Conservation (phyloP, 129 eudicot species). For the Dittrichia graveolens region DNA sequence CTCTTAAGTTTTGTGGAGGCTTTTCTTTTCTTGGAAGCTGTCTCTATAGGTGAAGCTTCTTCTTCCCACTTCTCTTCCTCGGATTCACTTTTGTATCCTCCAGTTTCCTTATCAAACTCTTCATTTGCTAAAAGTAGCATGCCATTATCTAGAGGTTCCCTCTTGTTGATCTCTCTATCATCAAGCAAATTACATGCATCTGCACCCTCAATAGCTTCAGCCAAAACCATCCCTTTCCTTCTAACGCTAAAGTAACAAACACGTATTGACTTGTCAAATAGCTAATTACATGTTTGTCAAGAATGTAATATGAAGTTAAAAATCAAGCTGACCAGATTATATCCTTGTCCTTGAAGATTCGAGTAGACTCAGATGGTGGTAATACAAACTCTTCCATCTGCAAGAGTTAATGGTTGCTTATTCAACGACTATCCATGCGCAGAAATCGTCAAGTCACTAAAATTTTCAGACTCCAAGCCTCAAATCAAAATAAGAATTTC, state of each 20-base stretch:
- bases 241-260: conserved; percentile 57
- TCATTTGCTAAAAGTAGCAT: conserved; percentile 74
- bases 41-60: conserved; percentile 38
- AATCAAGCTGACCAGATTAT: conserved; percentile 64
- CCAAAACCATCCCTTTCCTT: conserved; percentile 44
- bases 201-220: conserved; percentile 41
- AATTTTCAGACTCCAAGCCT: not conserved
- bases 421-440: conserved; percentile 3
- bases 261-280: conserved; percentile 23
- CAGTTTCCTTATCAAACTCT: conserved; percentile 79
- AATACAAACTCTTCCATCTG: conserved; percentile 94
- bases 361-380: conserved; percentile 79
- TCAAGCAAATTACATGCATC: conserved; percentile 38
- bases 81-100: conserved; percentile 69
- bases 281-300: conserved; percentile 15
- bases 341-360: conserved; percentile 80
- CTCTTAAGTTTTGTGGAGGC: conserved; percentile 46
- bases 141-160: conserved; percentile 49
- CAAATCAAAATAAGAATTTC: conserved; percentile 1
- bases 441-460: not conserved
- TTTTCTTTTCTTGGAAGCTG: conserved; percentile 71
- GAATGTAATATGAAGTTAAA: conserved; percentile 13
- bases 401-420: conserved; percentile 28
- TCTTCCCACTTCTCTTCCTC: conserved; percentile 47
- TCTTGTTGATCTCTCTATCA: conserved; percentile 35